Evolutionary conservation across 2,329 filamentous ascomycete genomes (phyloP).

Genomic region (Didymella exigua): DNA sequence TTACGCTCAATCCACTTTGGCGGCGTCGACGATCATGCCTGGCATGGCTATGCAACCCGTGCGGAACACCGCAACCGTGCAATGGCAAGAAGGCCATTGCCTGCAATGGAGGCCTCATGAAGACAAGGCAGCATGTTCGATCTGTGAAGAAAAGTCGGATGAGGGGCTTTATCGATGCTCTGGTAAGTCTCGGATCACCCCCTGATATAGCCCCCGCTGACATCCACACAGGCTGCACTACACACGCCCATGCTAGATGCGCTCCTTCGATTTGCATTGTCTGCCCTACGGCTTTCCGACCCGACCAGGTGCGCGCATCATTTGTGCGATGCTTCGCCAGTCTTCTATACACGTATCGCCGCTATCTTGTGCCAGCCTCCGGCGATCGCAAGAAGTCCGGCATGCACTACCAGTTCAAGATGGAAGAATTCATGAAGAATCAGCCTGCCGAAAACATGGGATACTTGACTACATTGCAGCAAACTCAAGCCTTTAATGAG

Average conservation of each 20-base stretch:
- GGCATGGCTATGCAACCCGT: slow-evolving; percentile 81
- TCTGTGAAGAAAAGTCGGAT: slow-evolving; percentile 76
- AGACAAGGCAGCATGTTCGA: slow-evolving; percentile 65
- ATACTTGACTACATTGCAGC: slow-evolving; percentile 66
- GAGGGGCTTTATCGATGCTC: slow-evolving; percentile 78
- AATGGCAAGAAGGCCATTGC: slow-evolving; percentile 87
- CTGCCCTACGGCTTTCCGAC: slow-evolving; percentile 69
- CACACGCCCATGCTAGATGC: slow-evolving; percentile 64
- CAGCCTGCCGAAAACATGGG: slow-evolving; percentile 68
- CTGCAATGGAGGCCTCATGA: slow-evolving; percentile 70
- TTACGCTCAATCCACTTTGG: slow-evolving; percentile 84
- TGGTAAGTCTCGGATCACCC: slow-evolving; percentile 47
- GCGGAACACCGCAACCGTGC: slow-evolving; percentile 75
- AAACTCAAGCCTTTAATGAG: slow-evolving; percentile 77
- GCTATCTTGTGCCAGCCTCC: slow-evolving; percentile 63
- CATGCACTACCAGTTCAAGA: slow-evolving; percentile 68
- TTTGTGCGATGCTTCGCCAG: slow-evolving; percentile 73
- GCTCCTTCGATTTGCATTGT: slow-evolving; percentile 65
- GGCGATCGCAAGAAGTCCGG: slow-evolving; percentile 68
- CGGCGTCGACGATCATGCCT: slow-evolving; percentile 85
- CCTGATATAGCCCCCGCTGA: slow-evolving; percentile 23
- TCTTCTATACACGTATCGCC: slow-evolving; percentile 71
- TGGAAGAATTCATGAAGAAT: slow-evolving; percentile 69
- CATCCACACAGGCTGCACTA: slow-evolving; percentile 59
- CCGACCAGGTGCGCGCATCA: slow-evolving; percentile 69